Base-by-base conservation (phyloP, 768 basidiomycete species). In the Panellus pusillus region DNA sequence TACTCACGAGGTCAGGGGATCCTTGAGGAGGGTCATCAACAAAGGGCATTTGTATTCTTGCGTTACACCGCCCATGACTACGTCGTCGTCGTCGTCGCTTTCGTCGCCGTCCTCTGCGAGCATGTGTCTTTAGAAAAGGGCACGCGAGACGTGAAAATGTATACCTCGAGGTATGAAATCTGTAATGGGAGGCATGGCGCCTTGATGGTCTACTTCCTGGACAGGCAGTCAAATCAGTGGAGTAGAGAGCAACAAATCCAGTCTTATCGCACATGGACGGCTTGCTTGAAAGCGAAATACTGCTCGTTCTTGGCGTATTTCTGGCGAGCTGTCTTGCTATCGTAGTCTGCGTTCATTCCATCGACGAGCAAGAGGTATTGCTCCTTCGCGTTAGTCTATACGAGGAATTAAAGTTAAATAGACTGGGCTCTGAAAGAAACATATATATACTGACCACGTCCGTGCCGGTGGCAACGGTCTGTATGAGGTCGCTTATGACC, bases 1-100 rank as follows among this genome's bases (percentile, higher is more conserved):
- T 5, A 75, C 88, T 50, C 65, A 95, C 94, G 91, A 93, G 4
- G 88, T 92, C 54, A 90, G 73, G 2, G 95, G 93, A 46, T 96
- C 76, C 18, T 76, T 77, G 36, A 92, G 76, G 13, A 77, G 66
- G 2, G 73, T 79, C 40, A 94, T 74, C 1, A 88, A 84, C 45
- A 98, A 72, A 2, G 93, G 94, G 61, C 93, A 96, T 50, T 83
- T 87, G 75, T 86, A 92, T 62, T 84, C 86, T 64, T 91, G 89
- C 6, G 85, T 88, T 27, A 86, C 79, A 20, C 92, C 93, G 47
- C 95, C 95, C 45, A 96, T 75, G 69, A 93, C 88, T 29, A 98
- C 70, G 12, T 97, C 95, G 47, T 93, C 90, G 29, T 95, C 94
- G 47, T 86, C 85, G 52, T 90, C 90, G 49, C 87, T 90, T 28